These are phyloP conservation scores for Cercophora newfieldiana DNA, from an alignment of 495 filamentous ascomycete genomes.

Conservation along the genomic window DNA sequence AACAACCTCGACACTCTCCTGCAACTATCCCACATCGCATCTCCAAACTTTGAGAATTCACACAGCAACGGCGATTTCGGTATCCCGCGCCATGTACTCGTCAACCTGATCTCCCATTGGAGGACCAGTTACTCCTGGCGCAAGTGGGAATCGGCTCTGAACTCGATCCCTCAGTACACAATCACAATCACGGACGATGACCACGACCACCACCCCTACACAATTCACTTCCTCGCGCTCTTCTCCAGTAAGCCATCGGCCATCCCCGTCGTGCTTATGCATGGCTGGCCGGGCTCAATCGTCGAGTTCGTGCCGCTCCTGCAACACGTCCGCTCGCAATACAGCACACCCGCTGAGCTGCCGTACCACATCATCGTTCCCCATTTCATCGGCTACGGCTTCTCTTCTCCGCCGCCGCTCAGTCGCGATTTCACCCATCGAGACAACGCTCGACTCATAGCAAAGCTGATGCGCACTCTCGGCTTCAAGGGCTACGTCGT, in stretches of 20 bases:
- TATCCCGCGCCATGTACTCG: conserved; percentile 3
- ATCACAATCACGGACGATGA: conserved; percentile 3
- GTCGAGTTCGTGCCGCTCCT: conserved; percentile 53
- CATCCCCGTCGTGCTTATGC: conserved; percentile 57
- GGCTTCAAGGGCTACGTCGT: conserved; percentile 2
- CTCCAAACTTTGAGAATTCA: conserved; percentile 5
- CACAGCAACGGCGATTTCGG: conserved; percentile 3
- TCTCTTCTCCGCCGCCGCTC: not conserved
- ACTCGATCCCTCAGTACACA: conserved; percentile 9
- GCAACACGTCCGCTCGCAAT: not conserved
- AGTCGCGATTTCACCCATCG: not conserved
- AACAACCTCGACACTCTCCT: not conserved
- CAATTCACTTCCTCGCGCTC: conserved; percentile 62
- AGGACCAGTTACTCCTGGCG: not conserved
- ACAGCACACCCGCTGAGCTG: not conserved
- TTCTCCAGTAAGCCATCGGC: conserved; percentile 61
- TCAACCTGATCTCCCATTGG: not conserved
- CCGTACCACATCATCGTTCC: not conserved
- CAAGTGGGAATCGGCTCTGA: conserved; percentile 4
- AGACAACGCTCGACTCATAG: not conserved
- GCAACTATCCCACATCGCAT: not conserved
- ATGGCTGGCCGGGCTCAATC: conserved; percentile 48
- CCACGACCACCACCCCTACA: not conserved
- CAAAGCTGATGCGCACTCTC: not conserved
- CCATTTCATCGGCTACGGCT: conserved; percentile 5